Base-by-base conservation (phyloP, 192 early-diverging fungal species). In the Dimargaris verticillata region DNA sequence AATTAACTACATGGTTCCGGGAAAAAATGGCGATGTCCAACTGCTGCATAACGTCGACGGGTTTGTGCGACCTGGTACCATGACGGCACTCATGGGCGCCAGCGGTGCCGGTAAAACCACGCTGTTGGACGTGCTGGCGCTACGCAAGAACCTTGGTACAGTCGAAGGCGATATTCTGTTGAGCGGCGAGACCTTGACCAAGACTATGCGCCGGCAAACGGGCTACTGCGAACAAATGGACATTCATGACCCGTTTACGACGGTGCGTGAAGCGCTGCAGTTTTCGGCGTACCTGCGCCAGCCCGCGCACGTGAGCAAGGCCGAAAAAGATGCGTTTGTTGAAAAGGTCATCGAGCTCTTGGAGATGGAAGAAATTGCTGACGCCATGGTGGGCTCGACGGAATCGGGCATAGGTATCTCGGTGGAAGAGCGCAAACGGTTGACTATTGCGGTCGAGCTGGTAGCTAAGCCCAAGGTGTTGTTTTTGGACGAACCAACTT, bases 401-500 rank as follows among this genome's bases (percentile, higher is more conserved):
- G 85, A 84, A 50, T 71, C 78, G 14, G 76, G 77, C 61, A 64
- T 85, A 64, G 91, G 91, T 63, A 88, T 93, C 53, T 86, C 84
- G 29, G 82, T 91, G 6, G 90, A 88, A 59, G 88, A 95, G 70
- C 88, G 87, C 70, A 86, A 91, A 66, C 82, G 89, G 44, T 74
- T 95, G 28, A 87, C 85, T 11, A 89, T 95, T 60, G 92, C 81
- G 49, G 74, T 86, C 44, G 89, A 95, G 68, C 76, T 95, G 33
- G 81, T 92, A 15, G 78, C 88, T 20, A 75, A 84, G 73, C 83
- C 86, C 18, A 80, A 83, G 65, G 68, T 87, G 44, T 78, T 95
- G 38, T 88, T 95, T 74, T 75, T 93, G 61, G 90, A 92, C 72
- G 92, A 87, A 66, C 92, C 92, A 50, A 93, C 89, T 6, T 88